Percentiles rank a stretch among this genome's conserved stretches.
Evolutionary conservation across 768 basidiomycete species (phyloP).

Genomic region (Mycena sanguinolenta): DNA sequence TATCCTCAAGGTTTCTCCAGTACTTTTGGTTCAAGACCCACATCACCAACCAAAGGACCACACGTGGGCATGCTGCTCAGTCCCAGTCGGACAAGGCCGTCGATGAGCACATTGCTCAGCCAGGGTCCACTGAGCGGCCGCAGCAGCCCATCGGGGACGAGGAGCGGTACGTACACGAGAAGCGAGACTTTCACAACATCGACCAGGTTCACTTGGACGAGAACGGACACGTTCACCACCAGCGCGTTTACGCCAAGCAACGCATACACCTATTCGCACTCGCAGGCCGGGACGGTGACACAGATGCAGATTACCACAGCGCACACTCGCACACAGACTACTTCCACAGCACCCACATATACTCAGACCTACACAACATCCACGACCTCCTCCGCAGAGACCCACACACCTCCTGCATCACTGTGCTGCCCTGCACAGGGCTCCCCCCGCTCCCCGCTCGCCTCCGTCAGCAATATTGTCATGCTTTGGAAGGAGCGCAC

Average conservation of each 20-base stretch:
- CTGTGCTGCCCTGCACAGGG: conserved; percentile 71
- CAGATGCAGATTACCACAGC: conserved; percentile 33
- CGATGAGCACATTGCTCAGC: conserved; percentile 33
- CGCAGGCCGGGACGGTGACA: not conserved
- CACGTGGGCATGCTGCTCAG: conserved; percentile 40
- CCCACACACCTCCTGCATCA: conserved; percentile 66
- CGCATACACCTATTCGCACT: conserved; percentile 46
- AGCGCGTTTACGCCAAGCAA: conserved; percentile 44
- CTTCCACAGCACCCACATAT: conserved; percentile 4
- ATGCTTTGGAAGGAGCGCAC: conserved; percentile 86
- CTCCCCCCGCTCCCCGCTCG: conserved; percentile 78
- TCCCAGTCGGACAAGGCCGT: conserved; percentile 31
- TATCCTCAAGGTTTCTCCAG: conserved; percentile 54
- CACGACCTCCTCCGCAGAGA: conserved; percentile 57
- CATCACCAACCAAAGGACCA: conserved; percentile 59
- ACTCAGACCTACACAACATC: conserved; percentile 48
- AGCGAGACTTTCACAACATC: conserved; percentile 49
- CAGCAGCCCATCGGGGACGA: conserved; percentile 37
- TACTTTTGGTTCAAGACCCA: conserved; percentile 57
- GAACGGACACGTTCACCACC: conserved; percentile 48
- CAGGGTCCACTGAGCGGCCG: conserved; percentile 25
- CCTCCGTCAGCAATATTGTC: conserved; percentile 84
- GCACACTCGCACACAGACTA: conserved; percentile 43
- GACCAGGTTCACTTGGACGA: conserved; percentile 37
- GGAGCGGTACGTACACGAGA: conserved; percentile 12